A percentile compares a stretch with the other conserved stretches of the same genome.
These are phyloP conservation scores for Cystobasidium slooffiae DNA, from an alignment of 1,284 basidiomycete species.

Conservation along the genomic window DNA sequence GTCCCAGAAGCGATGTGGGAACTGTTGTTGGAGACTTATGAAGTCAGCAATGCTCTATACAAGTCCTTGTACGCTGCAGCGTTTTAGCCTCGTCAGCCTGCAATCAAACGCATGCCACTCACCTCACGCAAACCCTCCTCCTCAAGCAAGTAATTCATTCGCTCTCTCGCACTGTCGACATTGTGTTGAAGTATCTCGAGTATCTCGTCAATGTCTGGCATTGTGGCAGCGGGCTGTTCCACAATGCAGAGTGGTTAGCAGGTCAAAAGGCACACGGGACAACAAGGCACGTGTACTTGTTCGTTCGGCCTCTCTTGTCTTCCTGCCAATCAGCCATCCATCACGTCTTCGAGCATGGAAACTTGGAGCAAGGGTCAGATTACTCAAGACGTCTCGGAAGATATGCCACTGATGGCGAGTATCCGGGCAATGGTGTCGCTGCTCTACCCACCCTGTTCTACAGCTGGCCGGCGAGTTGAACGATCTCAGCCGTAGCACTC, in stretches of 20 bases:
- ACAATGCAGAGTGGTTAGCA: not conserved
- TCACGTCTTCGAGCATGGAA: too few species aligned
- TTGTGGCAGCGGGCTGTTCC: not conserved
- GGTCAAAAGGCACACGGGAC: not conserved
- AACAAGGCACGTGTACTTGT: not conserved
- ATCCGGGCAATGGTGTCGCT: too few species aligned
- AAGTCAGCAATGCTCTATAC: not conserved
- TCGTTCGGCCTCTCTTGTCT: not conserved
- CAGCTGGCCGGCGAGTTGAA: too few species aligned
- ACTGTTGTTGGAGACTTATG: not conserved
- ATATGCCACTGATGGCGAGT: too few species aligned
- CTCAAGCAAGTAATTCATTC: slow-evolving; percentile 22
- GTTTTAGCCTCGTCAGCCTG: not conserved
- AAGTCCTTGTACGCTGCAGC: not conserved
- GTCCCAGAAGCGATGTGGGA: slow-evolving; percentile 33
- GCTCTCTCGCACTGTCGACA: slow-evolving; percentile 25
- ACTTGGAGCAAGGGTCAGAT: too few species aligned
- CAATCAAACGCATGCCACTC: not conserved
- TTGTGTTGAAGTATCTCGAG: slow-evolving; percentile 38
- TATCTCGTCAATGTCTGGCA: slow-evolving; percentile 42
- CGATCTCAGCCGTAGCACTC: too few species aligned
- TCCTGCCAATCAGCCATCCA: not conserved
- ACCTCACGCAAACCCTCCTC: slow-evolving; percentile 36
- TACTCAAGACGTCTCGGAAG: too few species aligned
- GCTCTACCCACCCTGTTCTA: too few species aligned